phyloP scores from a whole-genome alignment of 164 flowering plant species.

The Vitis rupestris region DNA sequence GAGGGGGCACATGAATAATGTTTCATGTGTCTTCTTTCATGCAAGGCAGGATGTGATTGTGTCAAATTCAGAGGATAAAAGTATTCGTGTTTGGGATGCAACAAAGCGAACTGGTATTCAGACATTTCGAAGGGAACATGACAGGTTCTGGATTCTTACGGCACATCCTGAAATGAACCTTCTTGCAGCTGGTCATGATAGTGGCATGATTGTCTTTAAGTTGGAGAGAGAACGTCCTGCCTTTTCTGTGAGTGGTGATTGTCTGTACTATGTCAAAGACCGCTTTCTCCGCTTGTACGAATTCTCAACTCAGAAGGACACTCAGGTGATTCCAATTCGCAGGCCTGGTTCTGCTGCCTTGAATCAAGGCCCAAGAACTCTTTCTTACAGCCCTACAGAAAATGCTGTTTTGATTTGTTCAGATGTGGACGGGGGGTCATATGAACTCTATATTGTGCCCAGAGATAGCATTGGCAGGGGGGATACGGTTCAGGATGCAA shows the following conservation, averaged over 20 bases:
- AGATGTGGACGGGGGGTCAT: constrained; percentile 88
- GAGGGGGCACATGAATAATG: constrained; percentile 83
- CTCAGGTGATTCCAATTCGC: constrained; percentile 70
- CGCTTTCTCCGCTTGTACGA: constrained; percentile 74
- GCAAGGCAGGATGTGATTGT: constrained; percentile 42
- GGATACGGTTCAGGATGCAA: constrained; percentile 70
- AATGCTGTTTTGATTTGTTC: constrained; percentile 82
- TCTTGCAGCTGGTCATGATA: constrained; percentile 93
- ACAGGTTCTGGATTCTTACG: constrained; percentile 62
- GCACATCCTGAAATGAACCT: constrained; percentile 61
- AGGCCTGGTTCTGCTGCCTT: constrained; percentile 71
- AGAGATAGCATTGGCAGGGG: constrained; percentile 67
- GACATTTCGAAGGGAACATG: constrained; percentile 83
- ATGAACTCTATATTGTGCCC: constrained; percentile 78
- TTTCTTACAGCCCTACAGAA: constrained; percentile 88
- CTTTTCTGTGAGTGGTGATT: constrained; percentile 73
- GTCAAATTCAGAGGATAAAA: constrained; percentile 72
- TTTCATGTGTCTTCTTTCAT: constrained; percentile 88
- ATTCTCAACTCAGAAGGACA: constrained; percentile 72
- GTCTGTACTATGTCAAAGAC: constrained; percentile 65
- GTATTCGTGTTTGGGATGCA: constrained; percentile 67
- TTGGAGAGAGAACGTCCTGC: constrained; percentile 93
- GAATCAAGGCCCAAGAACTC: constrained; percentile 77
- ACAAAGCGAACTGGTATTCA: constrained; percentile 82
- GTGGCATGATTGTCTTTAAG: constrained; percentile 80